phyloP scores from a whole-genome alignment of 345 rosid species.

The Trapa incisa region DNA sequence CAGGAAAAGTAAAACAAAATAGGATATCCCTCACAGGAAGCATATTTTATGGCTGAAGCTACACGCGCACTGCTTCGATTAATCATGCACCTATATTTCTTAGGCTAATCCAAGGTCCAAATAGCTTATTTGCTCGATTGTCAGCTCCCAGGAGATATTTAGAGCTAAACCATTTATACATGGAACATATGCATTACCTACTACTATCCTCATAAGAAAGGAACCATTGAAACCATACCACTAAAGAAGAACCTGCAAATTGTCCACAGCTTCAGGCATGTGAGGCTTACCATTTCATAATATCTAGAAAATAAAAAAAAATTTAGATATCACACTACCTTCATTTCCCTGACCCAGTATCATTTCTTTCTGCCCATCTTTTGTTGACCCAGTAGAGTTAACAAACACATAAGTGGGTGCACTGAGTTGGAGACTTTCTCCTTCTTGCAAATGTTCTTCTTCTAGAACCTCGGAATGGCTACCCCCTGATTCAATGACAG shows the following conservation, averaged over 20 bases:
- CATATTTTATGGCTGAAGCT: neutral
- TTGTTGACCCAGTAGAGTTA: conserved; percentile 10
- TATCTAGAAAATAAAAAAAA: conserved; percentile 3
- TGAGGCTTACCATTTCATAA: neutral
- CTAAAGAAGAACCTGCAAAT: neutral
- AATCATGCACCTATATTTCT: neutral
- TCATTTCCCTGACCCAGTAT: too few species aligned
- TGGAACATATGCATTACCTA: neutral
- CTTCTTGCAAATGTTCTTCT: conserved; percentile 13
- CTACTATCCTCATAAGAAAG: neutral
- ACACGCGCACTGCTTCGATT: neutral
- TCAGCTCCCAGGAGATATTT: neutral
- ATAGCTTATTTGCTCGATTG: neutral
- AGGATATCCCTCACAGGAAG: neutral
- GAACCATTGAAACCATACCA: neutral
- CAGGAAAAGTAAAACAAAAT: neutral
- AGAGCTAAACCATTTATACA: neutral
- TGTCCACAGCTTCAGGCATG: neutral
- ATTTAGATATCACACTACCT: conserved; percentile 12
- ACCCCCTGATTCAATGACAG: conserved; percentile 8
- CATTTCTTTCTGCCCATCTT: conserved; percentile 10
- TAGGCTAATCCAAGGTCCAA: conserved; percentile 1
- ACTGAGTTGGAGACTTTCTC: conserved; percentile 4
- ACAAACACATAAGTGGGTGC: conserved; percentile 1
- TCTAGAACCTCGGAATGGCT: conserved; percentile 6